Base-by-base conservation (phyloP, 2,329 filamentous ascomycete genomes). In the Monilinia aucupariae region DNA sequence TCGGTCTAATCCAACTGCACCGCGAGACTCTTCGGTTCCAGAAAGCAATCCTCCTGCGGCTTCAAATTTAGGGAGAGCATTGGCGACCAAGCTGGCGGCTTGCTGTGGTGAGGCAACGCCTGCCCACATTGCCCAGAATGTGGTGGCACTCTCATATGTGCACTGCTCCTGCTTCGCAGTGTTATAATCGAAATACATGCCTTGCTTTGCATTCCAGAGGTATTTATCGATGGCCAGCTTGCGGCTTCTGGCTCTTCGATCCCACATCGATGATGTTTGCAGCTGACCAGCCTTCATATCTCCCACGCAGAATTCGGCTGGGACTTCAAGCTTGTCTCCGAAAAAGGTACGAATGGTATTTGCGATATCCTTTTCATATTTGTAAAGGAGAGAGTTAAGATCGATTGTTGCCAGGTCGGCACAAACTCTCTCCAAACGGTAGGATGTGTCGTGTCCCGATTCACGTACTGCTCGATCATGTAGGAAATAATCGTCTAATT, bases 171-270 rank as follows among this genome's bases (percentile, higher is more conserved):
- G 85, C 76, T 88, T 90, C 66, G 83, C 86, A 0, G 91, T 96
- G 78, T 99, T 84, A 76, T 97, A 99, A 77, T 99, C 94, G 73
- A 97, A 97, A 80, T 91, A 99, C 90, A 97, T 96, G 64, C 93
- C 93, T 74, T 90, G 86, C 69, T 90, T 81, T 69, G 93, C 89
- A 73, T 96, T 89, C 94, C 94, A 99, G 74, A 96, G 85, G 72
- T 94, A 91, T 78, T 92, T 94, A 76, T 97, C 90, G 71, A 97
- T 94, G 10, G 86, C 86, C 69, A 87, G 80, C 80, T 94, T 93
- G 71, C 94, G 87, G 71, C 87, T 85, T 78, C 89, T 90, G 53
- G 92, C 91, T 47, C 92, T 88, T 48, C 92, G 89, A 74, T 97
- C 92, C 94, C 94, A 99, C 54, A 85, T 81, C 0, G 92, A 87